Base-by-base conservation (phyloP, 768 basidiomycete species). In the Amanita inopinata region DNA sequence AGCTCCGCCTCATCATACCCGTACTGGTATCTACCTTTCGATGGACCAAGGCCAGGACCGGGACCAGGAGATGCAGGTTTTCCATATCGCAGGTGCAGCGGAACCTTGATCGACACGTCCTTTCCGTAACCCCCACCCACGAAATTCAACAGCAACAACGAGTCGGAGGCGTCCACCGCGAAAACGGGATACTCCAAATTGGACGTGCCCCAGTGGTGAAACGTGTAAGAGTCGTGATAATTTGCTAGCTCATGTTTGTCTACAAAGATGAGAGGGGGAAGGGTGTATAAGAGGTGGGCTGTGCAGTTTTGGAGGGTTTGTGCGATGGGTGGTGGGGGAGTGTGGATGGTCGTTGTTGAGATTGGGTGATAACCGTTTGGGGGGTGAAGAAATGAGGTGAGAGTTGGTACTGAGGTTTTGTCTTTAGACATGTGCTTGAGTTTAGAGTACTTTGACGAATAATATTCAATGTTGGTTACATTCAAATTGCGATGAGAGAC, bases 231-330 rank as follows among this genome's bases (percentile, higher is more conserved):
- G 0, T 52, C 43, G 17, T 55, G 52, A 22, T 66, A 49, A 40
- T 69, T 61, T 4, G 53, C 55, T 10, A 75, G 64, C 44, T 73
- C 73, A 52, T 71, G 69, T 0, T 66, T 64, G 49, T 75, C 71
- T 27, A 71, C 61, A 50, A 73, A 73, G 11, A 71, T 45, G 7
- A 66, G 53, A 0, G 66, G 61, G 4, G 70, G 71, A 3, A 73
- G 58, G 2, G 51, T 41, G 48, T 62, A 67, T 46, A 63, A 56
- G 1, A 73, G 57, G 41, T 71, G 56, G 0, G 65, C 49, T 10
- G 63, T 53, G 51, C 73, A 74, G 12, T 49, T 50, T 24, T 33
- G 47, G 28, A 38, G 47, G 47, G 15, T 33, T 15, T 6, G 20
- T 34, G 42, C 22, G 9, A 15, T 28, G 34, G 25, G 38, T 17